Base-by-base conservation (phyloP, 2,329 filamentous ascomycete species). In the Nigrospora sphaerica region DNA sequence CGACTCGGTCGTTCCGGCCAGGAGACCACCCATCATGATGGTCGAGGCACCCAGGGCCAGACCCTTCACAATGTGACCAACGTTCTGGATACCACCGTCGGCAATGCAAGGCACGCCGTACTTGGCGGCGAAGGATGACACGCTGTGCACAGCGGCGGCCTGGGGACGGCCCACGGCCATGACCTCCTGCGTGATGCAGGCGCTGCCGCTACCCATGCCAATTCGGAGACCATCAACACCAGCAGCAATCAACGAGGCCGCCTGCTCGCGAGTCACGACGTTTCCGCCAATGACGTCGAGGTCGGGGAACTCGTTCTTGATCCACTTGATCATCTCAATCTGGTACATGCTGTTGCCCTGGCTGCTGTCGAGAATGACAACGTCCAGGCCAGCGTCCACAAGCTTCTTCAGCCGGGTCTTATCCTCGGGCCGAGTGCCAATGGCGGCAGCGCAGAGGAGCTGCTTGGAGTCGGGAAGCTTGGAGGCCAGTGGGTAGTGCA, bases 291-390 rank as follows among this genome's bases (percentile, higher is more conserved):
- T 95, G 64, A 98, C 93, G 58, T 98, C 91, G 52, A 98, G 77
- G 42, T 76, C 73, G 32, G 92, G 89, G 74, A 84, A 92, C 58
- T 84, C 88, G 57, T 84, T 67, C 79, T 98, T 98, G 74, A 93
- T 79, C 77, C 85, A 97, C 72, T 91, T 90, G 75, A 98, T 82
- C 93, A 98, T 98, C 51, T 95, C 89, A 54, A 97, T 85, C 75
- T 97, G 92, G 79, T 92, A 98, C 77, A 97, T 90, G 71, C 86
- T 93, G 81, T 97, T 97, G 56, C 93, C 93, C 74, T 98, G 93
- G 63, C 88, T 95, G 71, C 87, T 93, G 76, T 98, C 93, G 45
- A 98, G 81, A 58, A 98, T 77, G 56, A 96, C 91, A 65, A 98
- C 87, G 62, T 98, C 93, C 44, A 98, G 80, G 52, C 93, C 93